Base-by-base conservation (phyloP, 1,284 basidiomycete species). In the Cutaneotrichosporon mucoides region DNA sequence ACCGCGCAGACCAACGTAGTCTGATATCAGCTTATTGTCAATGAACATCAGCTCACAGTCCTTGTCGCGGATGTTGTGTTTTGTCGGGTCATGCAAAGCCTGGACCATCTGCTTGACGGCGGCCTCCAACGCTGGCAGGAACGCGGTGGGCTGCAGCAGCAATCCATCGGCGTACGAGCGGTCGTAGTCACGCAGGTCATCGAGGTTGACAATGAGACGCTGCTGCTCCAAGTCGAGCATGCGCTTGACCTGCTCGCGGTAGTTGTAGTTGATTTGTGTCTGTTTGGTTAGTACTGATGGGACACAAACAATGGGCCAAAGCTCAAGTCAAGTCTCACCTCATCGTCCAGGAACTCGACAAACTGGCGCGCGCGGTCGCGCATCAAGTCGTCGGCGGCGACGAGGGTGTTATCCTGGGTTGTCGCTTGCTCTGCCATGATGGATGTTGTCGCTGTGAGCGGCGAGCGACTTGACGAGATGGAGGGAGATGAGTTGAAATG, bases 121-220 rank as follows among this genome's bases (percentile, higher is more conserved):
- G 41, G 86, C 85, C 63, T 99, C 94, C 62, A 97, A 88, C 1
- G 95, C 92, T 9, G 92, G 89, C n/a, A 97, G 82, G 73, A 85
- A 97, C 45, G 91, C 88, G 38, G 87, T 86, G 4, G 96, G 96
- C 53, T 91, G 84, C 71, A 90, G 89, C 59, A 99, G 83, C 12
- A 99, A 82, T 0, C 92, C 80, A 57, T 82, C 80, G 45, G 79
- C 80, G 56, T 80, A 88, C 59, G 89, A 86, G 73, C 93, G 86
- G 76, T 91, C 86, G 77, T 94, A 94, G 78, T 93, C 90, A 76
- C 96, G 88, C 66, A 99, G 80, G 79, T 99, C 93, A 79, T 99
- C 95, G 68, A 99, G 84, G 79, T 97, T 99, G 76, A 99, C 86
- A 70, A 96, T 87, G 70, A 99, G 86, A 70, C 96, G 87, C 68